phyloP scores from a whole-genome alignment of 2,329 filamentous ascomycete species.

The Leptographium radiaticola region DNA sequence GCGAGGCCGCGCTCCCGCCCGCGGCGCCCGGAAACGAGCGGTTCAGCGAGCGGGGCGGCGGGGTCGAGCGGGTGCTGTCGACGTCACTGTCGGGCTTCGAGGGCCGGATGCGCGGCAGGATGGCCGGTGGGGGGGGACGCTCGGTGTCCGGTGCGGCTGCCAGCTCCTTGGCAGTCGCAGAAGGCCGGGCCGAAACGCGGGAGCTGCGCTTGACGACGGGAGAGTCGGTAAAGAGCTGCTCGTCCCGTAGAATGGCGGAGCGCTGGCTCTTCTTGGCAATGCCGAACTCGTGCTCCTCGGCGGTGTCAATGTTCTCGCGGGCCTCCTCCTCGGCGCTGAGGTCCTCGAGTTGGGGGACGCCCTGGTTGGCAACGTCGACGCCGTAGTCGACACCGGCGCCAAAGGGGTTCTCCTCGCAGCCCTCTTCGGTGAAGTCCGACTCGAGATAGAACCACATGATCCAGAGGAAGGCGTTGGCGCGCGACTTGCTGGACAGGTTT shows the following conservation, averaged over 20 bases:
- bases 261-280: conserved; percentile 61
- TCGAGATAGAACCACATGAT: conserved; percentile 99
- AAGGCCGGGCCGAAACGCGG: conserved; percentile 18
- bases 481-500: conserved; percentile 65
- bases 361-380: conserved; percentile 51
- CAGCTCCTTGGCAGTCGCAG: conserved; percentile 12
- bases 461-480: conserved; percentile 87
- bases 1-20: conserved; percentile 26
- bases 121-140: conserved; percentile 32
- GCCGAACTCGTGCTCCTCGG: conserved; percentile 57
- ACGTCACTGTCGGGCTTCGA: conserved; percentile 47
- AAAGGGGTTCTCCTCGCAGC: conserved; percentile 82
- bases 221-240: conserved; percentile 50
- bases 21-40: conserved; percentile 29
- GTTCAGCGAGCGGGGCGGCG: conserved; percentile 29
- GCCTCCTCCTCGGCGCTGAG: conserved; percentile 53
- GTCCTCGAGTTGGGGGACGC: conserved; percentile 52
- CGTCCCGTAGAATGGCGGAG: conserved; percentile 61
- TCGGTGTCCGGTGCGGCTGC: conserved; percentile 29
- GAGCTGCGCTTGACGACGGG: conserved; percentile 44
- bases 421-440: conserved; percentile 82
- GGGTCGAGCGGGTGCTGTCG: conserved; percentile 39
- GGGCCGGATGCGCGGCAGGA: conserved; percentile 49
- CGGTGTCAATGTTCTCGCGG: conserved; percentile 61
- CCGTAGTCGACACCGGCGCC: conserved; percentile 57